These are phyloP conservation scores for Monilinia aucupariae DNA, from an alignment of 2,329 filamentous ascomycete species.

Conservation along the genomic window DNA sequence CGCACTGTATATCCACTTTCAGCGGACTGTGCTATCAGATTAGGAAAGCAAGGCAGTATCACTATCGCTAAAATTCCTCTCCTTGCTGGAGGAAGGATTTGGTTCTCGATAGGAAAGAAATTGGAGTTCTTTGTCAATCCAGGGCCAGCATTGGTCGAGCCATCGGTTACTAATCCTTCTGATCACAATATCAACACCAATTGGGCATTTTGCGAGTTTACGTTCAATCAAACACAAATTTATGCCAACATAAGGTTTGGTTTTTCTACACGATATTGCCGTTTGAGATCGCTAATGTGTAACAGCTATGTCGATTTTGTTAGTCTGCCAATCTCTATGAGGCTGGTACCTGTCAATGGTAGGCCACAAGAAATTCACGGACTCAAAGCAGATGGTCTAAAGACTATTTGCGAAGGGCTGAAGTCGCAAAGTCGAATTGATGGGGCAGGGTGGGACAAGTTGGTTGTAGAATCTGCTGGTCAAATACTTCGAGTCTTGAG, in stretches of 20 bases:
- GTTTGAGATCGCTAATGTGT: background rate
- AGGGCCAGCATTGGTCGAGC: slow-evolving; percentile 64
- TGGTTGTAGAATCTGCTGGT: slow-evolving; percentile 38
- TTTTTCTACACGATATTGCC: background rate
- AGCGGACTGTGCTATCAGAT: slow-evolving; percentile 55
- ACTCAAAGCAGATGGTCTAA: slow-evolving; percentile 49
- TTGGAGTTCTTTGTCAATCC: slow-evolving; percentile 68
- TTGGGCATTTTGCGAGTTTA: slow-evolving; percentile 68
- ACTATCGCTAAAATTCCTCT: slow-evolving; percentile 61
- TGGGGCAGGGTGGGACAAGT: slow-evolving; percentile 55
- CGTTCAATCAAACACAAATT: slow-evolving; percentile 55
- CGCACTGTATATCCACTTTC: slow-evolving; percentile 46
- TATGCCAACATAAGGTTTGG: slow-evolving; percentile 54
- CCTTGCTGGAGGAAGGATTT: slow-evolving; percentile 65
- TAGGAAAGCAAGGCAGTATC: slow-evolving; percentile 56
- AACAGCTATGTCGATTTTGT: slow-evolving; percentile 69
- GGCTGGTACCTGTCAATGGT: slow-evolving; percentile 42
- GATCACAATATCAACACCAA: slow-evolving; percentile 57
- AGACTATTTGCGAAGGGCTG: slow-evolving; percentile 49
- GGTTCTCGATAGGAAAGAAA: slow-evolving; percentile 57
- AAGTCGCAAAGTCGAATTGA: slow-evolving; percentile 51
- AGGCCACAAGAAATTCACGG: slow-evolving; percentile 49
- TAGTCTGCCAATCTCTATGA: slow-evolving; percentile 54
- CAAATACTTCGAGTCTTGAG: slow-evolving; percentile 40
- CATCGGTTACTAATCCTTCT: slow-evolving; percentile 60